These are phyloP conservation scores for Penicillium herquei DNA, from an alignment of 495 filamentous ascomycete species.

Conservation along the genomic window DNA sequence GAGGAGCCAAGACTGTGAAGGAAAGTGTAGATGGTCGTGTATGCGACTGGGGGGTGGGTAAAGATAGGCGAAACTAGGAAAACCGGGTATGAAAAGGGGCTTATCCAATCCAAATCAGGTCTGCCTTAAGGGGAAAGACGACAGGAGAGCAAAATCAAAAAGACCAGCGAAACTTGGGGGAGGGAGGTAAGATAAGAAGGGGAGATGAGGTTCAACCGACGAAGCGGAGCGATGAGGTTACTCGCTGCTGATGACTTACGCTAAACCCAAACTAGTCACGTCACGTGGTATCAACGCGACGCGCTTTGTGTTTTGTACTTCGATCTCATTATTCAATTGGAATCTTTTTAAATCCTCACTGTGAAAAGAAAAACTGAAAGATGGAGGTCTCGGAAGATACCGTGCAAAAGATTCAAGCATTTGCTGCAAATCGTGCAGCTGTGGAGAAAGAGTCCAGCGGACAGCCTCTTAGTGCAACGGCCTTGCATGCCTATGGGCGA, in stretches of 20 bases:
- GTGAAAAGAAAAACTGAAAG: background rate
- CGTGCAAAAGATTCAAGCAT: slow-evolving; percentile 38
- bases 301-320: background rate
- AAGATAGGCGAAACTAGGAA: slow-evolving; percentile 18
- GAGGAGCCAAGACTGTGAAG: slow-evolving; percentile 11
- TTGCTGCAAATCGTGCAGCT: slow-evolving; percentile 36
- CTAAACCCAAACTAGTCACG: slow-evolving; percentile 1
- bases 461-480: slow-evolving; percentile 31
- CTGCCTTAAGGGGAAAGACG: background rate
- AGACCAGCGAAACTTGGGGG: slow-evolving; percentile 1
- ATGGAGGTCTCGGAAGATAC: slow-evolving; percentile 37
- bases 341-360: background rate
- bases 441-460: slow-evolving; percentile 34
- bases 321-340: background rate
- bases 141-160: background rate
- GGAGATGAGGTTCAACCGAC: slow-evolving; percentile 3
- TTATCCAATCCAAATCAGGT: slow-evolving; percentile 12
- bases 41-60: slow-evolving; percentile 22
- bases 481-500: slow-evolving; percentile 38
- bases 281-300: slow-evolving; percentile 6
- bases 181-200: slow-evolving; percentile 5
- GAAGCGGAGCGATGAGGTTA: slow-evolving; percentile 13
- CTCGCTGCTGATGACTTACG: background rate
- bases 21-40: slow-evolving; percentile 15
- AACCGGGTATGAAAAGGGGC: slow-evolving; percentile 15